These are phyloP conservation scores for Thermothielavioides terrestris DNA, from an alignment of 495 filamentous ascomycete species.

Conservation along the genomic window DNA sequence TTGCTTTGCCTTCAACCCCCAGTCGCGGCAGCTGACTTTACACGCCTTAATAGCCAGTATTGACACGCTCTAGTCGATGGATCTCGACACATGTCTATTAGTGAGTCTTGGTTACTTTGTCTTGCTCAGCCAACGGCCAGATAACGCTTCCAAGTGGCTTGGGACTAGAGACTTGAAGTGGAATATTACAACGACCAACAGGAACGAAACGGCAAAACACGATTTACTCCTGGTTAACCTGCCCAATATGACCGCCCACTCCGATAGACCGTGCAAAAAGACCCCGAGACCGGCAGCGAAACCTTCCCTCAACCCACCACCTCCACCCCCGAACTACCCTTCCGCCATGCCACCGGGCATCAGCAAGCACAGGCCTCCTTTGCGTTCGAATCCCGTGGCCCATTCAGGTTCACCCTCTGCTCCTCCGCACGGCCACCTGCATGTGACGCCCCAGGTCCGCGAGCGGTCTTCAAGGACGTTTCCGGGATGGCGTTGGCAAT, in stretches of 20 bases:
- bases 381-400: slow-evolving; percentile 50
- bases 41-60: no score
- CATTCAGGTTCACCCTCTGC: slow-evolving; percentile 62
- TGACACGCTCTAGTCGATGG: no score
- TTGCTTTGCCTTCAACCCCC: neutral
- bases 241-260: slow-evolving; percentile 14
- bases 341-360: no score
- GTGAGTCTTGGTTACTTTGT: no score
- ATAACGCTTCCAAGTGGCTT: no score
- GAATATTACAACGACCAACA: neutral
- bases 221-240: slow-evolving; percentile 12
- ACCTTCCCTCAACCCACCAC: neutral
- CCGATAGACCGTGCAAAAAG: slow-evolving; percentile 13
- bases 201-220: slow-evolving; percentile 5
- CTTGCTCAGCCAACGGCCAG: no score
- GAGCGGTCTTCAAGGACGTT: slow-evolving; percentile 81
- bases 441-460: slow-evolving; percentile 54
- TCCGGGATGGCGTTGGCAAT: slow-evolving; percentile 97
- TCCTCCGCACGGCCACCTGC: slow-evolving; percentile 48
- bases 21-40: neutral
- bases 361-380: slow-evolving; percentile 94
- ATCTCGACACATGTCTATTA: no score
- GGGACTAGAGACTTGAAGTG: neutral
- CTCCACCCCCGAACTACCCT: neutral
- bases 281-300: slow-evolving; percentile 4